Base-by-base conservation (phyloP, 495 filamentous ascomycete species). In the Echria macrotheca region DNA sequence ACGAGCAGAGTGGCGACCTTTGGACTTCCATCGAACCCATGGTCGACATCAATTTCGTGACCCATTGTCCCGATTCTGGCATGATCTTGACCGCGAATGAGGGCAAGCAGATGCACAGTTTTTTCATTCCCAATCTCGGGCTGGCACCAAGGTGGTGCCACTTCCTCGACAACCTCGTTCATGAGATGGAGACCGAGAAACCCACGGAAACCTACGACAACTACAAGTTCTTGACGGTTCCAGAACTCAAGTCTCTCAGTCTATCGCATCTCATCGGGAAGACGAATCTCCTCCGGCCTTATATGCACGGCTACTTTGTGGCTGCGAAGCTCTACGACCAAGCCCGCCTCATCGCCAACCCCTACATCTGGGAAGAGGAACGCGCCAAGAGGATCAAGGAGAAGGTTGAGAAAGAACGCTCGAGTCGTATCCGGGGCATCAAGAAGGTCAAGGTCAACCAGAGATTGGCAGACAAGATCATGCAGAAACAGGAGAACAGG, bases 231-330 rank as follows among this genome's bases (percentile, higher is more conserved):
- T 73, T 99, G 47, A 95, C 91, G 4, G 62, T 85, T 42, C 80
- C 85, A 25, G 87, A 97, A 68, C 77, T 98, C 22, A 81, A 81
- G 45, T 75, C 76, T 0, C 78, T 96, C 49, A 93, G 84, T 58
- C 67, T 96, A 35, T 86, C 86, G 26, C 91, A 96, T 64, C 73
- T 96, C 25, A 77, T 96, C 36, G 91, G 90, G 43, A 85, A 85
- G 44, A 93, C 87, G 40, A 88, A 85, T 59, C 71, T 96, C 9
- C 68, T 99, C 36, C 78, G 89, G 24, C 91, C 94, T 37, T 97
- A 96, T 60, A 96, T 97, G 94, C 91, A 97, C 64, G 93, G 93
- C 52, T 96, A 93, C 76, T 98, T 98, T 68, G 89, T 96, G 9
- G 86, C 85, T 47, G 89, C 94, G 57, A 82, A 85, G 42, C 62